phyloP scores from a whole-genome alignment of 2,329 filamentous ascomycete genomes.

The Exophiala lecanii-corni region DNA sequence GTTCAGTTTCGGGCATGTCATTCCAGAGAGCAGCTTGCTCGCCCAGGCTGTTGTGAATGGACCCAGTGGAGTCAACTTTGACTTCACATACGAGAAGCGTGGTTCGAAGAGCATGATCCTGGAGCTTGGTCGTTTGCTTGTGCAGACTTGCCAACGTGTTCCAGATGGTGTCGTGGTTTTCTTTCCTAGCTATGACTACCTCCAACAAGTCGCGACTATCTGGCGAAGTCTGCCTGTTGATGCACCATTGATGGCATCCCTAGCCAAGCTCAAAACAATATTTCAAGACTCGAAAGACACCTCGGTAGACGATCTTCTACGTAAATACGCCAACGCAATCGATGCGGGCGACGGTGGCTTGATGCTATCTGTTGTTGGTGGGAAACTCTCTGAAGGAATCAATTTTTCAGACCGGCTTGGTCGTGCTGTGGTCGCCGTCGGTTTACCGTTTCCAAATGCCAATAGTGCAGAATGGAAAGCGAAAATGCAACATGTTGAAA shows the following conservation, averaged over 20 bases:
- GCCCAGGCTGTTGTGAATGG: conserved; percentile 64
- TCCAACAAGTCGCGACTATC: conserved; percentile 64
- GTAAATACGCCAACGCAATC: conserved; percentile 68
- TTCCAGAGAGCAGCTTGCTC: conserved; percentile 74
- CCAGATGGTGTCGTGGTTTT: conserved; percentile 91
- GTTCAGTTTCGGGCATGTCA: conserved; percentile 90
- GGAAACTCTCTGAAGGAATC: conserved; percentile 94
- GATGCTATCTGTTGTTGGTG: conserved; percentile 85
- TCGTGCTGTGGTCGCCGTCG: conserved; percentile 84
- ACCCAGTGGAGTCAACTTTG: conserved; percentile 55
- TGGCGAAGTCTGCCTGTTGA: conserved; percentile 50
- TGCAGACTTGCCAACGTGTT: conserved; percentile 67
- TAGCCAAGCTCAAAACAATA: conserved; percentile 53
- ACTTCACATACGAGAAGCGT: conserved; percentile 82
- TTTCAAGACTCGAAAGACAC: conserved; percentile 51
- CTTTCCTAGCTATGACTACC: conserved; percentile 90
- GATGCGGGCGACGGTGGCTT: conserved; percentile 62
- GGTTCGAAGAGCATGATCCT: conserved; percentile 63
- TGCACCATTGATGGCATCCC: conserved; percentile 9
- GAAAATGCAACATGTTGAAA: conserved; percentile 79
- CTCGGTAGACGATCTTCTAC: conserved; percentile 63
- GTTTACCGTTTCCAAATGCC: conserved; percentile 87
- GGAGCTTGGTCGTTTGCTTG: conserved; percentile 68
- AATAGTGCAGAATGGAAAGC: conserved; percentile 89
- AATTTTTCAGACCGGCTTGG: conserved; percentile 93